Percentiles rank a stretch among this genome's conserved stretches.
Conservation (phyloP, 805 yeast genomes). For the Zygotorulaspora chibaensis region DNA sequence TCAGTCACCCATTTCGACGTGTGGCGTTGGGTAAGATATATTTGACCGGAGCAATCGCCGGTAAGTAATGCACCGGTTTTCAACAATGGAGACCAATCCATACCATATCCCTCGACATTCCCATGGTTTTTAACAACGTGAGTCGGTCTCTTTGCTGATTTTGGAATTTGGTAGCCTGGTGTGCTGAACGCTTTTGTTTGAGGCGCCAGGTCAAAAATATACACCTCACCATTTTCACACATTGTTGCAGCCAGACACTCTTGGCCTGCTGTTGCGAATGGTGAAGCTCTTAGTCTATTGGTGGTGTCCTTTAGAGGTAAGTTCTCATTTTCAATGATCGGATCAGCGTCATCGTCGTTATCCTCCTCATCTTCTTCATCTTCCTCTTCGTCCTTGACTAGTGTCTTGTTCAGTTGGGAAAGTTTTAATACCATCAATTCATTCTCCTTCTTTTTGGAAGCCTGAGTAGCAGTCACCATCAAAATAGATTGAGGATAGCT, state of each 20-base stretch:
- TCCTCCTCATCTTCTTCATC: slow-evolving; percentile 71
- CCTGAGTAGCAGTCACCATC: slow-evolving; percentile 91
- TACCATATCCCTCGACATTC: slow-evolving; percentile 93
- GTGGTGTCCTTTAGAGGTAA: slow-evolving; percentile 77
- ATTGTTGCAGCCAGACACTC: slow-evolving; percentile 84
- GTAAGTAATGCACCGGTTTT: slow-evolving; percentile 76
- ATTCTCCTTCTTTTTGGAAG: slow-evolving; percentile 79
- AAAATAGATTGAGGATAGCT: slow-evolving; percentile 83
- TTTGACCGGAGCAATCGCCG: slow-evolving; percentile 85
- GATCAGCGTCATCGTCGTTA: slow-evolving; percentile 70
- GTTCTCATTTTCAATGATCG: slow-evolving; percentile 82
- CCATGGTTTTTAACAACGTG: slow-evolving; percentile 85
- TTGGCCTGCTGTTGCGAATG: slow-evolving; percentile 58
- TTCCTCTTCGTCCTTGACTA: slow-evolving; percentile 77
- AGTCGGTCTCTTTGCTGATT: slow-evolving; percentile 68
- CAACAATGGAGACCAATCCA: slow-evolving; percentile 92
- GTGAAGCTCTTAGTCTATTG: slow-evolving; percentile 81
- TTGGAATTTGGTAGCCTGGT: slow-evolving; percentile 81
- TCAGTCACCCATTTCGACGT: slow-evolving; percentile 82
- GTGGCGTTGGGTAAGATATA: slow-evolving; percentile 73
- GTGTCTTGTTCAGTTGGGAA: slow-evolving; percentile 75
- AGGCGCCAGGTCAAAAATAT: slow-evolving; percentile 73
- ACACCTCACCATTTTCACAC: slow-evolving; percentile 87
- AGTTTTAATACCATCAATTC: slow-evolving; percentile 82
- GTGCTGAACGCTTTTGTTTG: slow-evolving; percentile 80